Percentiles rank a stretch among this genome's conserved stretches.
Conservation (phyloP, 257 asterid genomes). For the Jasminum sambac region DNA sequence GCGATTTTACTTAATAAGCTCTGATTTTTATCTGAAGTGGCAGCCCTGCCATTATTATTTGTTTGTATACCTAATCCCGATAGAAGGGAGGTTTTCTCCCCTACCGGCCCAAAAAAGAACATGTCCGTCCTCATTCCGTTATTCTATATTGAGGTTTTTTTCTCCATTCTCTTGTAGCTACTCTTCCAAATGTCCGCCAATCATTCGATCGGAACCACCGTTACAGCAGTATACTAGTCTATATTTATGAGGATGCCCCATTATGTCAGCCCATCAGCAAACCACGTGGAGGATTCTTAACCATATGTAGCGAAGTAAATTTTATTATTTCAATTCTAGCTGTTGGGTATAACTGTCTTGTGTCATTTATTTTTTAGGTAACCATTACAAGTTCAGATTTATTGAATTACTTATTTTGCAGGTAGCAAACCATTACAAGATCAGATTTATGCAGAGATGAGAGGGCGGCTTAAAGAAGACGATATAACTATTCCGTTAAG, state of each 20-base stretch:
- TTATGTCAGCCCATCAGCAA: neutral
- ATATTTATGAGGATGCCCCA: neutral
- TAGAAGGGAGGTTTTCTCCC: too few relatives aligned
- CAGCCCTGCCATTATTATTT: neutral
- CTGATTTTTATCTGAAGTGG: neutral
- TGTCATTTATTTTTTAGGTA: slow-evolving; percentile 44
- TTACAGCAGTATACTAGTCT: neutral
- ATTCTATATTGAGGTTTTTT: too few relatives aligned
- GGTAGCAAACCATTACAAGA: slow-evolving; percentile 78
- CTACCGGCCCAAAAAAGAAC: too few relatives aligned
- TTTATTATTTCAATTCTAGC: neutral
- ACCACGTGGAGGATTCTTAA: neutral
- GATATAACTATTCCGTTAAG: slow-evolving; percentile 76
- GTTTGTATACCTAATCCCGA: neutral
- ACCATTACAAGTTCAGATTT: slow-evolving; percentile 56
- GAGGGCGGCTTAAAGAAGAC: slow-evolving; percentile 87
- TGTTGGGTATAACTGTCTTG: slow-evolving; percentile 20
- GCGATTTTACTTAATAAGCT: neutral
- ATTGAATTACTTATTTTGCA: slow-evolving; percentile 31
- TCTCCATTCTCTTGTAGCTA: too few relatives aligned
- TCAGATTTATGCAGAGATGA: slow-evolving; percentile 70
- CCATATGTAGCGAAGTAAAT: neutral
- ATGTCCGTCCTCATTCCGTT: too few relatives aligned
- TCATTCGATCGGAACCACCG: too few relatives aligned
- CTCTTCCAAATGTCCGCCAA: too few relatives aligned